phyloP scores from a whole-genome alignment of 345 rosid species.

The Ceriops zippeliana region DNA sequence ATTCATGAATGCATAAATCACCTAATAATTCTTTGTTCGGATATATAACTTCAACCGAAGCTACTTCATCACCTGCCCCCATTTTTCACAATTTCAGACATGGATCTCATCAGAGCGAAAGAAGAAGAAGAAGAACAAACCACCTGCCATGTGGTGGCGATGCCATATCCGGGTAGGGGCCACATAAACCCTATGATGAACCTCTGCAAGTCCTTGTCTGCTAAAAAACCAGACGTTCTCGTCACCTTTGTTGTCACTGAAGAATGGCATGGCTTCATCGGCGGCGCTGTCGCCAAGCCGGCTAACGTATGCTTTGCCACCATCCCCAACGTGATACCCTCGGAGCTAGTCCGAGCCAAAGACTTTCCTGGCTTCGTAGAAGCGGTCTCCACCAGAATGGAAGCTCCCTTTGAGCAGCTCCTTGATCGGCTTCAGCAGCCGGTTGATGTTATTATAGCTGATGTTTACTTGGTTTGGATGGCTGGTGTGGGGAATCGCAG shows the following conservation, averaged over 20 bases:
- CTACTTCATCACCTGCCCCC: no score
- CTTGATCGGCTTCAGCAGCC: slow-evolving; percentile 13
- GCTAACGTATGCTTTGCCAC: not conserved
- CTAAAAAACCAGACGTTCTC: not conserved
- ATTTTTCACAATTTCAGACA: no score
- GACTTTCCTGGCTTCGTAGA: not conserved
- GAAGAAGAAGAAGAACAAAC: no score
- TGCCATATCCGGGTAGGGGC: slow-evolving; percentile 17
- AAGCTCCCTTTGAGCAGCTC: slow-evolving; percentile 8
- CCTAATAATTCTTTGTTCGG: no score
- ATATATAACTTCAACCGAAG: no score
- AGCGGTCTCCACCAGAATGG: slow-evolving; percentile 7
- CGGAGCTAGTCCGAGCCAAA: not conserved
- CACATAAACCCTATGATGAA: slow-evolving; percentile 22
- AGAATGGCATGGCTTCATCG: slow-evolving; percentile 12
- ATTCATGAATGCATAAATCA: no score
- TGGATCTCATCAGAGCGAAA: no score
- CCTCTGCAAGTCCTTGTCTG: slow-evolving; percentile 13
- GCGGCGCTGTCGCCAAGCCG: not conserved
- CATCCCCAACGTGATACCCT: slow-evolving; percentile 11
- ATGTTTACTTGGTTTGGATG: slow-evolving; percentile 3
- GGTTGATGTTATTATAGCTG: slow-evolving; percentile 6
- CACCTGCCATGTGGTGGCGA: slow-evolving; percentile 12
- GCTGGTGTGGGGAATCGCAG: slow-evolving; percentile 4
- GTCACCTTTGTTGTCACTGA: slow-evolving; percentile 16